Percentiles rank a stretch among this genome's conserved stretches.
phyloP scores from a whole-genome alignment of 2,329 filamentous ascomycete species.

The Talaromyces sp. region DNA sequence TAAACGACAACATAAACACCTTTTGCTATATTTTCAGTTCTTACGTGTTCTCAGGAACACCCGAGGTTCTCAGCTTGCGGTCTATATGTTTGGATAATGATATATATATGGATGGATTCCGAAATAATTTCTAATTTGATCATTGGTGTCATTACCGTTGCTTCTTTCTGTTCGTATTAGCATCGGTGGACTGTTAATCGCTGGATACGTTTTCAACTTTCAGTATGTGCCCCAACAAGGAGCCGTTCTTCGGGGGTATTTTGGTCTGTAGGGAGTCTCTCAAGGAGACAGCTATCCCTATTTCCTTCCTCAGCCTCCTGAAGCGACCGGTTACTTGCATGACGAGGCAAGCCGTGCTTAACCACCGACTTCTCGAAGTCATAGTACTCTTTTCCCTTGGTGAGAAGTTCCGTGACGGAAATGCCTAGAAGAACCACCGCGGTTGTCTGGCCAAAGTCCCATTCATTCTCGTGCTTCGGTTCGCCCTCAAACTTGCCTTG shows the following conservation, averaged over 20 bases:
- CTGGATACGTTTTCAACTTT: not conserved
- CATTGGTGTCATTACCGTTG: too few relatives aligned
- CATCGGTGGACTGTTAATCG: too few relatives aligned
- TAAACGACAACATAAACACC: too few relatives aligned
- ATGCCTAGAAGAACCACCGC: constrained; percentile 23
- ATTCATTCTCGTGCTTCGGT: constrained; percentile 23
- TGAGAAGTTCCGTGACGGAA: constrained; percentile 17
- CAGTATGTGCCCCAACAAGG: not conserved
- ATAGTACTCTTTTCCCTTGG: constrained; percentile 19
- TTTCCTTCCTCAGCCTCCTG: not conserved
- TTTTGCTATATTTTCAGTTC: too few relatives aligned
- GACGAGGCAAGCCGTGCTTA: constrained; percentile 4
- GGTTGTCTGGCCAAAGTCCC: constrained; percentile 31
- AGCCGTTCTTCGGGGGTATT: not conserved
- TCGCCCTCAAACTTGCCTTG: constrained; percentile 21
- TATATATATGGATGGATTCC: not conserved
- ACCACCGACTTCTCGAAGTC: constrained; percentile 12
- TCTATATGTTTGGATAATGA: too few relatives aligned
- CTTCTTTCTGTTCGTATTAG: too few relatives aligned
- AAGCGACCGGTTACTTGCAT: not conserved
- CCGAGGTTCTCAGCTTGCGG: too few relatives aligned
- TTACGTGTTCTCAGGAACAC: too few relatives aligned
- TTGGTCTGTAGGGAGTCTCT: not conserved
- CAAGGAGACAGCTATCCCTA: not conserved
- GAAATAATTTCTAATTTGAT: too few relatives aligned